Conservation (phyloP, 2,329 filamentous ascomycete species). For the Sclerotinia sclerotiorum region DNA sequence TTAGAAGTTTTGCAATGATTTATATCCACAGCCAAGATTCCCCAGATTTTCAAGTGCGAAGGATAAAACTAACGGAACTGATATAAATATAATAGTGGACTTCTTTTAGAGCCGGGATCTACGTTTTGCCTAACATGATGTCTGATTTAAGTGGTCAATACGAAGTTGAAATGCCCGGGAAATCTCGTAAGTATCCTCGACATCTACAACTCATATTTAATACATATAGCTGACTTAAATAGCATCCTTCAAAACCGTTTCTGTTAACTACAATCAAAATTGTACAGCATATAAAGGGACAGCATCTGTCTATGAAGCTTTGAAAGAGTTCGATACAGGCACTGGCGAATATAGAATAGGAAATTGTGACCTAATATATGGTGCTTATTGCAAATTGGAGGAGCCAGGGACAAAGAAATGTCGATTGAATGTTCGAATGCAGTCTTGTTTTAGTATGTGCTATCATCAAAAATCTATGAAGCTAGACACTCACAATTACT, state of each 20-base stretch:
- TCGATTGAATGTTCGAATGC: constrained; percentile 31
- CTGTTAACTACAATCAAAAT: constrained; percentile 22
- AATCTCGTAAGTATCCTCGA: constrained; percentile 11
- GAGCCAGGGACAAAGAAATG: constrained; percentile 25
- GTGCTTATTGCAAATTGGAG: constrained; percentile 18
- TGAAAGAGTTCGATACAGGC: neutral
- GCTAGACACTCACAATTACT: neutral
- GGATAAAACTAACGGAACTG: neutral
- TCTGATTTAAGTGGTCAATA: constrained; percentile 9
- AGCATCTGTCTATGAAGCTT: constrained; percentile 3
- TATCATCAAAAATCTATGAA: neutral
- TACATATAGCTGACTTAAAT: neutral
- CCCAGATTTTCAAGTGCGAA: neutral
- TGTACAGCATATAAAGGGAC: constrained; percentile 23
- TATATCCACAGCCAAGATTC: neutral
- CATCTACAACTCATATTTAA: neutral
- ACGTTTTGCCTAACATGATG: constrained; percentile 24
- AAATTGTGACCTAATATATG: constrained; percentile 6
- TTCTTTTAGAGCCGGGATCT: constrained; percentile 26
- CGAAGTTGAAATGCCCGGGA: constrained; percentile 12
- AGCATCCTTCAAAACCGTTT: constrained; percentile 27
- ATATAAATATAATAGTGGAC: constrained; percentile 25
- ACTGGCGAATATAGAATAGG: neutral
- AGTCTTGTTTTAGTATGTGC: constrained; percentile 28
- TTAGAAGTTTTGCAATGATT: neutral